Evolutionary conservation across 2,329 filamentous ascomycete genomes (phyloP).

Genomic region (Fusarium torreyae): DNA sequence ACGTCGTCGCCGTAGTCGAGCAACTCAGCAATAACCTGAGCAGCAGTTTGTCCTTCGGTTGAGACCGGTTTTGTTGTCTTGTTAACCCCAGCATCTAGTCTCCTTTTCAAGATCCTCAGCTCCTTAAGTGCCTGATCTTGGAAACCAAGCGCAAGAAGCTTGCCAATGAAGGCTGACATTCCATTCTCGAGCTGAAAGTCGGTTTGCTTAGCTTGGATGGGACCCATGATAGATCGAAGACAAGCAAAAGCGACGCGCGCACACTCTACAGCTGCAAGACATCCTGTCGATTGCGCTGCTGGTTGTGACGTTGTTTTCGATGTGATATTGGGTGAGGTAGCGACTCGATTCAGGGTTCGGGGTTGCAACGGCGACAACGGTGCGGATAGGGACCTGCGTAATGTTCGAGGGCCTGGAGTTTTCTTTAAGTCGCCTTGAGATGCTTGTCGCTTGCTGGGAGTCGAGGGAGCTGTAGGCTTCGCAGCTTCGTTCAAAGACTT

Average conservation of each 20-base stretch:
- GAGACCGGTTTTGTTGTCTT: conserved; percentile 53
- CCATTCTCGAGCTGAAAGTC: conserved; percentile 80
- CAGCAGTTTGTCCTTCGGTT: conserved; percentile 51
- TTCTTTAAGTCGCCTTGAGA: conserved; percentile 55
- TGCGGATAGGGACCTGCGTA: conserved; percentile 70
- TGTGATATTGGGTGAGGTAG: conserved; percentile 65
- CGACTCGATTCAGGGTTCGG: conserved; percentile 72
- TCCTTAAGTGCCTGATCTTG: conserved; percentile 80
- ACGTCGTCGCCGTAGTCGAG: conserved; percentile 71
- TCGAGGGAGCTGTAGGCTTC: conserved; percentile 61
- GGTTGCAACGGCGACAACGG: conserved; percentile 74
- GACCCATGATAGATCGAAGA: conserved; percentile 71
- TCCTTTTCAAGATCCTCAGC: conserved; percentile 74
- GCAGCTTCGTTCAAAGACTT: conserved; percentile 78
- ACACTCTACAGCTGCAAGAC: conserved; percentile 76
- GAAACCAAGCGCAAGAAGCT: conserved; percentile 74
- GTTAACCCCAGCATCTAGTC: conserved; percentile 64
- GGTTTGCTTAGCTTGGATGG: conserved; percentile 68
- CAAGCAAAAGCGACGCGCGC: conserved; percentile 77
- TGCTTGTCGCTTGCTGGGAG: conserved; percentile 54
- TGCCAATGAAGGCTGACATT: conserved; percentile 78
- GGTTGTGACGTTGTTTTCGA: conserved; percentile 53
- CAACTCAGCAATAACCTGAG: conserved; percentile 67
- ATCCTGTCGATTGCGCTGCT: conserved; percentile 58
- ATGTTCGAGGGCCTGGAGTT: conserved; percentile 56